phyloP scores from a whole-genome alignment of 129 eudicot species.

The Solidago caesia region DNA sequence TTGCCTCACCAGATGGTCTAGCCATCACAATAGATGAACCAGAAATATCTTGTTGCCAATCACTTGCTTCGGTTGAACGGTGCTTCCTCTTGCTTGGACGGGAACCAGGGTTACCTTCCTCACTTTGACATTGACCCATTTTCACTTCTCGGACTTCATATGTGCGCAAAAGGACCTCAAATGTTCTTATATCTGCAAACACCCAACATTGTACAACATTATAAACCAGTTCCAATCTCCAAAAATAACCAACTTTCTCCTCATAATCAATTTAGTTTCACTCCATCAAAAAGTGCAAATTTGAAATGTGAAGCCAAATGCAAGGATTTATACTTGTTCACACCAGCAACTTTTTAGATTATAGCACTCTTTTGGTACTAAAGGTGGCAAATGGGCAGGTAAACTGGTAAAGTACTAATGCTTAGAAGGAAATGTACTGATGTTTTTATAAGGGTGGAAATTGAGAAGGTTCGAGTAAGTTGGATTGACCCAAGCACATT shows the following conservation, averaged over 20 bases:
- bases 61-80: constrained; percentile 43
- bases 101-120: constrained; percentile 39
- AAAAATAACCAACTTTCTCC: background rate
- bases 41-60: constrained; percentile 35
- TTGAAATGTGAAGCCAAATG: background rate
- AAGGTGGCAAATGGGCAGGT: background rate
- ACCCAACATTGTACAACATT: constrained; percentile 14
- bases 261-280: background rate
- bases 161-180: constrained; percentile 75
- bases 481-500: constrained; percentile 6
- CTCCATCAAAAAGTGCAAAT: background rate
- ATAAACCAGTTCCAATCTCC: background rate
- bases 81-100: constrained; percentile 70
- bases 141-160: constrained; percentile 75
- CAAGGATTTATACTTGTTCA: background rate
- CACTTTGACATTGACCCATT: constrained; percentile 40
- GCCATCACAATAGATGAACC: constrained; percentile 50
- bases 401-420: background rate
- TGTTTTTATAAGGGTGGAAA: background rate
- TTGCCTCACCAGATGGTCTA: constrained; percentile 65
- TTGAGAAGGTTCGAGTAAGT: background rate
- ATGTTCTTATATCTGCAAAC: constrained; percentile 80
- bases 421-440: too few relatives aligned
- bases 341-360: background rate
- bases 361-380: constrained; percentile 11